Evolutionary conservation across 2,329 filamentous ascomycete genomes (phyloP), one percentile per base, ranked within the genome.

Genomic region (Penicillium rolfsii): DNA sequence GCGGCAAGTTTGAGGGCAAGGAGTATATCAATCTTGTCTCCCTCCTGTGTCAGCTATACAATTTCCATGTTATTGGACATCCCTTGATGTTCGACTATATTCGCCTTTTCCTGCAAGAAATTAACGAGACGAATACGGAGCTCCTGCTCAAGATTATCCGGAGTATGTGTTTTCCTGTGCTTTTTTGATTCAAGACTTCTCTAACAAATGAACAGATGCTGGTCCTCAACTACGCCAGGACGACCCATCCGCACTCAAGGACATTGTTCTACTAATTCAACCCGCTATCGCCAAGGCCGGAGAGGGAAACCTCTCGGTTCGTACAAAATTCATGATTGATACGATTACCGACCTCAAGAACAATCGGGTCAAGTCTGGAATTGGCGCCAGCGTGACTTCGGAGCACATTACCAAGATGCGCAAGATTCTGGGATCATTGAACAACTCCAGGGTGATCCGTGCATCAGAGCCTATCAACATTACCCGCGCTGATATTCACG

Each of bases 301-400:
- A 4, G 87, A 91, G 69, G 81, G 81, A 12, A 89, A 87, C 22
- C 81, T 97, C 30, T 94, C 93, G 1, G 91, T 93, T 9, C 88
- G 95, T 58, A 97, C 94, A 1, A 96, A 91, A 67, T 97, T 97
- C 78, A 98, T 98, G 93, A 91, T 99, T 55, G 94, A 98, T 71
- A 95, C 90, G 0, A 97, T 99, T 75, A 92, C 91, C 61, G 91
- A 97, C 70, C 83, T 99, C 33, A 97, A 97, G 75, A 97, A 96
- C 80, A 97, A 95, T 77, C 91, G 91, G 61, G 84, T 93, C 72
- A 97, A 94, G 76, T 87, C 89, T 16, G 85, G 85, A 4, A 84
- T 85, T 48, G 90, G 90, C 43, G 91, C 91, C 1, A 86, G 85
- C 3, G 82, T 96, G 5, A 86, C 88, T 0, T 88, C 89, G 1